Conservation (phyloP, 257 asterid genomes). For the Solanum ahanhuiri region DNA sequence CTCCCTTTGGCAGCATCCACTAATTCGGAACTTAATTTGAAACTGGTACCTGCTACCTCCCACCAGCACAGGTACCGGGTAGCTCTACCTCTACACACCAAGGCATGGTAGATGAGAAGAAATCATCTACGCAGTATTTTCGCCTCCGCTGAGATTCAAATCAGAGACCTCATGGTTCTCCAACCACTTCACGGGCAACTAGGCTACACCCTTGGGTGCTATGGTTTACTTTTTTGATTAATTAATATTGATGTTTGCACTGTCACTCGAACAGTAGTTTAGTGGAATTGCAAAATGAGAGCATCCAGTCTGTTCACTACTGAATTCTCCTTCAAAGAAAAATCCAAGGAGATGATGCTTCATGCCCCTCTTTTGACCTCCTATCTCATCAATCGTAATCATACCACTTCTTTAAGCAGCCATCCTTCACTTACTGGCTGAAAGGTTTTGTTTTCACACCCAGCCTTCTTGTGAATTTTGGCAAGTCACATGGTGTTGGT, state of each 20-base stretch:
- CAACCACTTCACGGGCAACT: background rate
- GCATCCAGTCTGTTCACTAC: background rate
- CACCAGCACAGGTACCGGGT: background rate
- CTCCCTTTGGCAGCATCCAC: no score
- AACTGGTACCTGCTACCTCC: background rate
- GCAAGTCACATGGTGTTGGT: background rate
- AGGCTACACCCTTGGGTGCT: background rate
- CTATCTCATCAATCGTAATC: background rate
- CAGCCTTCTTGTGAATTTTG: background rate
- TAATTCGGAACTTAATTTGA: no score
- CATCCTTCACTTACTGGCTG: background rate
- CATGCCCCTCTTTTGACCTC: background rate
- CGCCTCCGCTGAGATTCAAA: background rate
- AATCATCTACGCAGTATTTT: background rate
- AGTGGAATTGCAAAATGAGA: background rate
- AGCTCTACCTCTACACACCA: background rate
- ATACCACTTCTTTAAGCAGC: background rate
- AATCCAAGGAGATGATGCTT: background rate
- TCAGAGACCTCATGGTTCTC: background rate
- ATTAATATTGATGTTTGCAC: background rate
- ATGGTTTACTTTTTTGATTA: background rate
- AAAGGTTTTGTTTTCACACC: background rate
- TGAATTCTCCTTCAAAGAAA: background rate
- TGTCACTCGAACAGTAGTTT: background rate
- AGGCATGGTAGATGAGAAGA: background rate